A percentile compares a stretch with the other conserved stretches of the same genome.
Evolutionary conservation across 345 rosid genomes (phyloP).

Genomic region (Limnanthes douglasii): DNA sequence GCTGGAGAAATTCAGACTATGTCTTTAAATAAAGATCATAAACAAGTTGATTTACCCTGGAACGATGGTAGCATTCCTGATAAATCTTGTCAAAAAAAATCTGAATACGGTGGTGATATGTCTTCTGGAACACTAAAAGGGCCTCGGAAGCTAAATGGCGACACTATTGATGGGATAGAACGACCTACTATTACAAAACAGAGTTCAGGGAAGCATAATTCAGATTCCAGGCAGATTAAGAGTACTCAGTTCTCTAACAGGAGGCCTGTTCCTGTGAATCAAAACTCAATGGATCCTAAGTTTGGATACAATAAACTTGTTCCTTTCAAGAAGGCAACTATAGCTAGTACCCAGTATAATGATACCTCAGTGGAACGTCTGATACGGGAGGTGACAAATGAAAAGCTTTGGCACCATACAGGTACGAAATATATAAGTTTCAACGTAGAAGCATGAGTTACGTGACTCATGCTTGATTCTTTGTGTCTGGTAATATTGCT

Average conservation of each 20-base stretch:
- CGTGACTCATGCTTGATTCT: background rate
- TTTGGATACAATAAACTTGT: conserved; percentile 53
- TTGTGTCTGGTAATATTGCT: conserved; percentile 7
- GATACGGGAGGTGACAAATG: conserved; percentile 89
- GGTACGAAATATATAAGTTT: conserved; percentile 10
- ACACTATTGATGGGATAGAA: conserved; percentile 34
- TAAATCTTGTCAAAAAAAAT: conserved; percentile 23
- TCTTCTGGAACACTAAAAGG: conserved; percentile 29
- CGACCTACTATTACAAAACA: conserved; percentile 48
- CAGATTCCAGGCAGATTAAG: conserved; percentile 40
- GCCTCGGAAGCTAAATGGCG: conserved; percentile 47
- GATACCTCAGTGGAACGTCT: conserved; percentile 99
- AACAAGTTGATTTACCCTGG: conserved; percentile 30
- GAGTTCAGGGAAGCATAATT: conserved; percentile 68
- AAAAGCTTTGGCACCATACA: conserved; percentile 79
- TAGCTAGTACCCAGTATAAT: conserved; percentile 34
- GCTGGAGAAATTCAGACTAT: conserved; percentile 35
- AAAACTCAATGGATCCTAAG: conserved; percentile 54
- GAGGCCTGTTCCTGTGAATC: conserved; percentile 37
- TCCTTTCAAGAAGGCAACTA: conserved; percentile 40
- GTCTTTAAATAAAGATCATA: conserved; percentile 36
- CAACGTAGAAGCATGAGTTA: conserved; percentile 2
- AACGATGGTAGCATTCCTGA: conserved; percentile 34
- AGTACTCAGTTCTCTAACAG: conserved; percentile 34
- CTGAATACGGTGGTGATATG: conserved; percentile 55